A percentile compares a stretch with the other conserved stretches of the same genome.
Conservation (phyloP, 371 early-diverging fungal genomes). For the Capniomyces stellatus region DNA sequence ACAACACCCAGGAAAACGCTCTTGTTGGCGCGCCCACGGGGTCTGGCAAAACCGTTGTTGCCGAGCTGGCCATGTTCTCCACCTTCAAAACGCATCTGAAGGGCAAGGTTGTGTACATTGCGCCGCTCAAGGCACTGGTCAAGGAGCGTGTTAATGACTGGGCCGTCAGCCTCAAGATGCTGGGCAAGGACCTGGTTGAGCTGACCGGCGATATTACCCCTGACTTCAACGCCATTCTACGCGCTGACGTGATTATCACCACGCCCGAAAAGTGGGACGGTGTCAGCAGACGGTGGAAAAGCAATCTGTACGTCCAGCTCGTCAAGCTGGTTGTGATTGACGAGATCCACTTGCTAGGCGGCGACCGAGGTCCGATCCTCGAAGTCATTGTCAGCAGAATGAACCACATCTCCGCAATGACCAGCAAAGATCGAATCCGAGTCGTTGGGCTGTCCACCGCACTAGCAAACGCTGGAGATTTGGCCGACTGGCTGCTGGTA, state of each 20-base stretch:
- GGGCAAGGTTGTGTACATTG: conserved; percentile 89
- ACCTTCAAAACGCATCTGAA: conserved; percentile 64
- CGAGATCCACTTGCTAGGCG: conserved; percentile 96
- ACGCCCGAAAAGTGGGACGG: conserved; percentile 99
- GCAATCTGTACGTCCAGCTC: conserved; percentile 47
- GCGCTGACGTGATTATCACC: conserved; percentile 91
- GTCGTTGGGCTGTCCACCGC: conserved; percentile 97
- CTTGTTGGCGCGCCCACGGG: conserved; percentile 97
- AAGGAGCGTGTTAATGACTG: conserved; percentile 90
- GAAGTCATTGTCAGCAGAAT: conserved; percentile 96
- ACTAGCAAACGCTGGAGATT: conserved; percentile 89
- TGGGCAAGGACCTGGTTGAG: conserved; percentile 70
- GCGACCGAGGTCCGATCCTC: conserved; percentile 91
- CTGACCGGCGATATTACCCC: conserved; percentile 95
- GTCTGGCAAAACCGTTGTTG: conserved; percentile 96
- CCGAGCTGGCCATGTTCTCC: conserved; percentile 85
- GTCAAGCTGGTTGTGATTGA: conserved; percentile 91
- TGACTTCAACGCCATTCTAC: conserved; percentile 62
- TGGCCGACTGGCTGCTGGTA: conserved; percentile 93
- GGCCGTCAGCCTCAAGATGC: conserved; percentile 51
- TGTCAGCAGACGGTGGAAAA: conserved; percentile 81
- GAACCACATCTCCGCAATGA: conserved; percentile 75
- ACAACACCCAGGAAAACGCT: conserved; percentile 65
- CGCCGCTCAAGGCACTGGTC: conserved; percentile 98
- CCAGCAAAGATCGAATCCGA: conserved; percentile 45